phyloP scores from a whole-genome alignment of 225 moss, liverwort and hornwort species.

The Pseudoscleropodium purum region DNA sequence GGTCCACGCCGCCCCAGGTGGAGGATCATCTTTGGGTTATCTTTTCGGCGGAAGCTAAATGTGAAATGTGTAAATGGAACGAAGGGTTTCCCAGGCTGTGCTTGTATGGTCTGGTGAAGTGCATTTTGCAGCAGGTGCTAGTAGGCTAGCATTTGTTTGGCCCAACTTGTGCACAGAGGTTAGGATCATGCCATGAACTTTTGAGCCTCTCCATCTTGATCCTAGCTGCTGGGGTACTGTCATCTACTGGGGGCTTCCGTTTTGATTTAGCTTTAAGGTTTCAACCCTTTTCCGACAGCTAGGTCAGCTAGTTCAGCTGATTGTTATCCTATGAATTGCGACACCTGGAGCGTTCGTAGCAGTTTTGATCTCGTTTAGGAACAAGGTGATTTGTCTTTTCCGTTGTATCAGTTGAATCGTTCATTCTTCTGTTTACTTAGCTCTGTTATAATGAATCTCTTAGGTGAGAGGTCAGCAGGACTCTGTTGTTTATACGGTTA shows the following conservation, averaged over 20 bases:
- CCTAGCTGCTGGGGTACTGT: neutral
- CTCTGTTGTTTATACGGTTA: conserved; percentile 6
- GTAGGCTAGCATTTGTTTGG: neutral
- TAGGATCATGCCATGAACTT: neutral
- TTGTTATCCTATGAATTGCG: conserved; percentile 11
- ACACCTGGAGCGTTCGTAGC: conserved; percentile 12
- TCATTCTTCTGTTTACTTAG: conserved; percentile 4
- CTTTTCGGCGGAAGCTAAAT: conserved; percentile 36
- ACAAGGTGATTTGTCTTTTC: neutral
- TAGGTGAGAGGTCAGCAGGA: neutral
- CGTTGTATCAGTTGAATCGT: neutral
- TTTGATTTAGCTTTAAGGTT: neutral
- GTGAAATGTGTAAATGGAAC: neutral
- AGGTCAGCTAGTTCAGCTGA: conserved; percentile 2
- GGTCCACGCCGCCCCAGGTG: conserved; percentile 42
- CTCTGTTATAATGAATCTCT: neutral
- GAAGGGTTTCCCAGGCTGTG: neutral
- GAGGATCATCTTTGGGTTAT: conserved; percentile 44
- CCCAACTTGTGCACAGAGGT: neutral
- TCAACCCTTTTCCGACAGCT: neutral
- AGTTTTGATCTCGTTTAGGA: conserved; percentile 18
- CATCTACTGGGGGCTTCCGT: neutral
- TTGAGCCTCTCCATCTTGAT: neutral
- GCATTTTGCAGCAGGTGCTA: neutral
- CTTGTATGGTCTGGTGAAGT: neutral